Base-by-base conservation (phyloP, 2,329 filamentous ascomycete genomes). In the Xylariaceae sp. region DNA sequence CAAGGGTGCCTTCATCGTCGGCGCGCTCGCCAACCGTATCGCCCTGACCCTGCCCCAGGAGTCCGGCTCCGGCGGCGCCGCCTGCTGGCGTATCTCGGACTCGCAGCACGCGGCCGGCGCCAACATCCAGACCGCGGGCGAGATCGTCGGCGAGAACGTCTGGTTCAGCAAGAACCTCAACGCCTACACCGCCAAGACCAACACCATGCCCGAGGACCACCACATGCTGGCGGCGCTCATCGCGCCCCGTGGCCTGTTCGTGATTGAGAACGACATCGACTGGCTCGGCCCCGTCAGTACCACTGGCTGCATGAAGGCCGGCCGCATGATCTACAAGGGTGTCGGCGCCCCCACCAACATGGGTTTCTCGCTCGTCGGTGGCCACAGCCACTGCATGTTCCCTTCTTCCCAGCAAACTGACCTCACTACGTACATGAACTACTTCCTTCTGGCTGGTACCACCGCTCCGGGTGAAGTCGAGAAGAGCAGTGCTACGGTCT, bases 1-100 rank as follows among this genome's bases (percentile, higher is more conserved):
- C 42, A 83, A 83, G 64, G 79, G 79, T 11, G 78, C 79, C 22
- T 72, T 83, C 47, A 66, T 82, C n/a, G 74, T 72, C 4, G 78
- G 77, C 13, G 78, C 79, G 2, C 66, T 82, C 17, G 76, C 78
- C 44, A 56, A 66, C 40, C 76, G 79, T 32, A 78, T 83, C 44
- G 76, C 74, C 15, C 68, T 83, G 26, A 79, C 76, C 12, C 68
- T 83, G 28, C 77, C 79, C 0, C 78, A 83, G 57, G 78, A 83
- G 62, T 79, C 76, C 6, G 79, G 79, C 16, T 73, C 77, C 1
- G 79, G 79, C 40, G 79, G 77, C 31, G 69, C 78, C 16, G 77
- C 76, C 13, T 81, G 77, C 65, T 82, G 78, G 78, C 73, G 78
- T 42, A 68, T 78, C 50, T 71, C 68, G 3, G 70, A 76, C 53